Percentiles rank a stretch among this genome's conserved stretches.
phyloP scores from a whole-genome alignment of 805 yeast genomes.

The Clavispora asparagi region DNA sequence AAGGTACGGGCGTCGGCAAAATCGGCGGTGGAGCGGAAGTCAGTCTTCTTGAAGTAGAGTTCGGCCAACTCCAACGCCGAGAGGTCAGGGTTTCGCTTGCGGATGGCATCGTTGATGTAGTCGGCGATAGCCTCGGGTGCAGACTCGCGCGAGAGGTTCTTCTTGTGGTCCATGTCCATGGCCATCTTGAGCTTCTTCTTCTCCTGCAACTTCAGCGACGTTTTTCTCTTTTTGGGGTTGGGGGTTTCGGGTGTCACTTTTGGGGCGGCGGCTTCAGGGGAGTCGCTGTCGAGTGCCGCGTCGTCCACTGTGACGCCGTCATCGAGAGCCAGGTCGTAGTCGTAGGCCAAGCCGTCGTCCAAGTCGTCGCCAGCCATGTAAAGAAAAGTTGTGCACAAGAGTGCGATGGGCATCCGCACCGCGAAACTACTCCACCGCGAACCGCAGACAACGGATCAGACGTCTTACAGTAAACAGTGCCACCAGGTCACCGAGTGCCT shows the following conservation, averaged over 20 bases:
- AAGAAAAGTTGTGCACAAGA: constrained; percentile 4
- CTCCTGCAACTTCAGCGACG: constrained; percentile 44
- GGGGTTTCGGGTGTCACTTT: constrained; percentile 3
- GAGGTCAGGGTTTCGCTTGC: constrained; percentile 57
- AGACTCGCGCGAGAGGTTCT: constrained; percentile 42
- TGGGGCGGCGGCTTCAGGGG: constrained; percentile 3
- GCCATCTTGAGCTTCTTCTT: constrained; percentile 68
- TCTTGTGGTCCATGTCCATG: constrained; percentile 55
- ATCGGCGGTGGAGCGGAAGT: constrained; percentile 58
- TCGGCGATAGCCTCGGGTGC: constrained; percentile 63
- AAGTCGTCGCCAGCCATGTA: constrained; percentile 52
- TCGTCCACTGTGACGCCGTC: constrained; percentile 4
- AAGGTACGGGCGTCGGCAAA: constrained; percentile 48
- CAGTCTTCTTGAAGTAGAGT: constrained; percentile 48
- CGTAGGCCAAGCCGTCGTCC: constrained; percentile 72
- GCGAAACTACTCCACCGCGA: too few species aligned
- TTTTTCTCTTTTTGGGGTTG: constrained; percentile 20
- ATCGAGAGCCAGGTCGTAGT: constrained; percentile 33
- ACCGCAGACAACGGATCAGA: too few species aligned
- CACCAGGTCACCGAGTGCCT: too few species aligned
- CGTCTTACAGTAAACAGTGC: too few species aligned
- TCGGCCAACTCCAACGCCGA: constrained; percentile 75
- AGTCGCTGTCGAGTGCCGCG: constrained; percentile 6
- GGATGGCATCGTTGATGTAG: constrained; percentile 55
- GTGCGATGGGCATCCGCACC: not conserved